phyloP scores from a whole-genome alignment of 441 rosid species.

The Codiaeum variegatum region DNA sequence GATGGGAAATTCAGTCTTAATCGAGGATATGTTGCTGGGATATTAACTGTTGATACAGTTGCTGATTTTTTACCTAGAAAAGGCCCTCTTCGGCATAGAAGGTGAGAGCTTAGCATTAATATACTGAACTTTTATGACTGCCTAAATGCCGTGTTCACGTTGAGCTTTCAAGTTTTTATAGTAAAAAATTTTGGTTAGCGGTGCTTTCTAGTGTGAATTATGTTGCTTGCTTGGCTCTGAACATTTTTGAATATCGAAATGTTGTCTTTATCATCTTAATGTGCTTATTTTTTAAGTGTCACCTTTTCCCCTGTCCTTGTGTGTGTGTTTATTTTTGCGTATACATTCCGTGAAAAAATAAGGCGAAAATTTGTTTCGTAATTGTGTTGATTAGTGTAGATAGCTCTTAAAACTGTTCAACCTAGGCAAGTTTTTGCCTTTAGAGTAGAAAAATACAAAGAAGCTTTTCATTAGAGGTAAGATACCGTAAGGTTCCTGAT shows the following conservation, averaged over 20 bases:
- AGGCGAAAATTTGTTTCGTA: not conserved
- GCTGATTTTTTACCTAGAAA: constrained; percentile 85
- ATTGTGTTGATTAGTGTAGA: no score
- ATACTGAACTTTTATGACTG: not conserved
- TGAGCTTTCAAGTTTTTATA: not conserved
- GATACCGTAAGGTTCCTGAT: no score
- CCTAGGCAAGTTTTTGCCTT: not conserved
- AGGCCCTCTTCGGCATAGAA: constrained; percentile 70
- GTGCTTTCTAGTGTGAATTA: not conserved
- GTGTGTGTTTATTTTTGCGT: no score
- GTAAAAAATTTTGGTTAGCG: not conserved
- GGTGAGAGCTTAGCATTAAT: constrained; percentile 33
- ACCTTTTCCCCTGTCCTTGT: no score
- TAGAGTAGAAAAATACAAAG: not conserved
- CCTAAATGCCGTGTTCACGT: not conserved
- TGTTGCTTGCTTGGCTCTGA: not conserved
- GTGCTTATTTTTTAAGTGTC: no score
- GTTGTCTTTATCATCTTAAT: not conserved
- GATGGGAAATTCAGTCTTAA: constrained; percentile 65
- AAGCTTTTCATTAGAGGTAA: not conserved
- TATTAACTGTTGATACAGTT: constrained; percentile 79
- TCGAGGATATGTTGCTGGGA: constrained; percentile 77
- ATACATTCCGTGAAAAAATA: no score
- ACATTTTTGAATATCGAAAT: not conserved
- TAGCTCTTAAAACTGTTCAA: no score